Conservation (phyloP, 192 early-diverging fungal species). For the Coemansia sp. region DNA sequence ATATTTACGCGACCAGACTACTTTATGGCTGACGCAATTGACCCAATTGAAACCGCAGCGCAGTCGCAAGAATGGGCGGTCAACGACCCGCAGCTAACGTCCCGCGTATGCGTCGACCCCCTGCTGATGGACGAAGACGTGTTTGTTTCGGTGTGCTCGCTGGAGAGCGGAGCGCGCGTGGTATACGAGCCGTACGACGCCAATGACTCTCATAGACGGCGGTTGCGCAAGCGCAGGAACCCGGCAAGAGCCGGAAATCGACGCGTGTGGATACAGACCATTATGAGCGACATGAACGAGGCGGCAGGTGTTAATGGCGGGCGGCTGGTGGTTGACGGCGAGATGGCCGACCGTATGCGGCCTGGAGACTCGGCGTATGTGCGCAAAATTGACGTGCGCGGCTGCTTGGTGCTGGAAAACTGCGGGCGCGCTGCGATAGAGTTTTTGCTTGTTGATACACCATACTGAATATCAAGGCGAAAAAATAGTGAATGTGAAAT, state of each 20-base stretch:
- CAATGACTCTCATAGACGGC: slow-evolving; percentile 25
- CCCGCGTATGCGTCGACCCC: slow-evolving; percentile 40
- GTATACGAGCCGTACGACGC: slow-evolving; percentile 37
- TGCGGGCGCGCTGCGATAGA: slow-evolving; percentile 40
- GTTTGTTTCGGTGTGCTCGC: slow-evolving; percentile 30
- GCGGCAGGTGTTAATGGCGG: slow-evolving; percentile 27
- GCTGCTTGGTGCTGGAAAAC: slow-evolving; percentile 29
- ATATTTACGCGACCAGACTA: slow-evolving; percentile 37
- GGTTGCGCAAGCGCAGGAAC: slow-evolving; percentile 10
- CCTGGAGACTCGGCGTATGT: slow-evolving; percentile 48
- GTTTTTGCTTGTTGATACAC: slow-evolving; percentile 42
- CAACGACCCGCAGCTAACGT: slow-evolving; percentile 34
- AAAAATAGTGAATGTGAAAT: neutral
- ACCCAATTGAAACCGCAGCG: slow-evolving; percentile 8
- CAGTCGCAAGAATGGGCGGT: slow-evolving; percentile 25
- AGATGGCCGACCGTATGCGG: slow-evolving; percentile 27
- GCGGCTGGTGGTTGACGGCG: slow-evolving; percentile 37
- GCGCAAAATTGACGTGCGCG: slow-evolving; percentile 23
- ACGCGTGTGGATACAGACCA: slow-evolving; percentile 43
- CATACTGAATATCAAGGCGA: slow-evolving; percentile 12
- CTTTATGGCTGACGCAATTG: slow-evolving; percentile 30
- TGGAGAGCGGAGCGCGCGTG: slow-evolving; percentile 21
- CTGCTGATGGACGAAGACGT: slow-evolving; percentile 35
- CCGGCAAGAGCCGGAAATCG: slow-evolving; percentile 18
- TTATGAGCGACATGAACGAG: slow-evolving; percentile 24